Conservation (phyloP, 2,329 filamentous ascomycete genomes). For the Fusarium sp. region DNA sequence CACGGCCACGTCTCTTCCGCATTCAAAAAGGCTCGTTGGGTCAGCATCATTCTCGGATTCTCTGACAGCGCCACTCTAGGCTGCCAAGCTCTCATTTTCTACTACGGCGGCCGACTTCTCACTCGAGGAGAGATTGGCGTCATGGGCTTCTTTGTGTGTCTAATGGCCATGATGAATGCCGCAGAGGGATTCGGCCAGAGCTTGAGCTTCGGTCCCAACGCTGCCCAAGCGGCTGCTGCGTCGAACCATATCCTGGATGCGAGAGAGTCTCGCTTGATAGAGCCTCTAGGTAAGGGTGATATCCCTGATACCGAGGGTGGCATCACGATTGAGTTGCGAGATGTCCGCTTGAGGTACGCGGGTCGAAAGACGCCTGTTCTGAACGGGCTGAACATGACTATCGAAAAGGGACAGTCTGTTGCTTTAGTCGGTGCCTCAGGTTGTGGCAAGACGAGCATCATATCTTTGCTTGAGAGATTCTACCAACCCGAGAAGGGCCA, state of each 20-base stretch:
- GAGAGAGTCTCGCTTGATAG: conserved; percentile 52
- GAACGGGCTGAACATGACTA: conserved; percentile 70
- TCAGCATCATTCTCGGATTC: conserved; percentile 74
- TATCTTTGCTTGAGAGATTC: conserved; percentile 72
- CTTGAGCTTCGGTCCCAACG: conserved; percentile 76
- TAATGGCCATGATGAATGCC: conserved; percentile 75
- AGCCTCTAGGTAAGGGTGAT: conserved; percentile 48
- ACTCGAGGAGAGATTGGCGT: conserved; percentile 60
- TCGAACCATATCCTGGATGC: conserved; percentile 70
- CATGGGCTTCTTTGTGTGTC: conserved; percentile 66
- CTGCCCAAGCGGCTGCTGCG: conserved; percentile 68
- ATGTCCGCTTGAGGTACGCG: conserved; percentile 71
- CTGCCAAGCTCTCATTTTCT: conserved; percentile 73
- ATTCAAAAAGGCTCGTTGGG: conserved; percentile 70
- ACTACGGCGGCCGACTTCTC: conserved; percentile 73
- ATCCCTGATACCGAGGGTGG: conserved; percentile 62
- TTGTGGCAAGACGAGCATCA: conserved; percentile 79
- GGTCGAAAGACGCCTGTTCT: conserved; percentile 69
- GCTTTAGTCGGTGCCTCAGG: conserved; percentile 78
- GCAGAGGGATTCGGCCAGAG: conserved; percentile 49
- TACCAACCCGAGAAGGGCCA: conserved; percentile 74
- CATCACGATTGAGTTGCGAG: conserved; percentile 66
- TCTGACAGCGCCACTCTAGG: conserved; percentile 75
- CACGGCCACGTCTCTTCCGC: conserved; percentile 68
- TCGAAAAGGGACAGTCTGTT: conserved; percentile 76